Base-by-base conservation (phyloP, 805 yeast genomes). In the Pichia exigua region DNA sequence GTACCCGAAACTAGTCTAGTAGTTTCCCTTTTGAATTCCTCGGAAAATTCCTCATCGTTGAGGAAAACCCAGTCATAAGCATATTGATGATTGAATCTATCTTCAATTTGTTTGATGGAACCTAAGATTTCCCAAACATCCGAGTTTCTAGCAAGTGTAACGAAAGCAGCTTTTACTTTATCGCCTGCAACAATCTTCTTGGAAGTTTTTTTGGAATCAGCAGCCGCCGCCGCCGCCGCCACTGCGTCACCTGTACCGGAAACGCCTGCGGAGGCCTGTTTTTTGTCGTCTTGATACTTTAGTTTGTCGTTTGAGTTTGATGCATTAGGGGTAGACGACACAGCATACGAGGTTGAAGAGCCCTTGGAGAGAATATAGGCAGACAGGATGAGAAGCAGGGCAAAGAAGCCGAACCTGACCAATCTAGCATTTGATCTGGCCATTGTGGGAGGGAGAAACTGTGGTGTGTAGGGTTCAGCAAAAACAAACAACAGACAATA, bases 11-110 rank as follows among this genome's bases (percentile, higher is more conserved):
- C 82, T 62, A 89, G 69, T 13, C 85, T 76, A 2, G 78, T 56
- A 15, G 95, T 86, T 28, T 80, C 76, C 27, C 71, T 69, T 61
- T 80, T 87, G 68, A 94, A 92, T 60, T 88, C 94, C 2, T 87
- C 90, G 48, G 80, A 74, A 70, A 92, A 94, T 46, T 77, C 84
- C 52, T 83, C 89, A 65, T 92, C 97, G 67, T 92, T 92, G 61
- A 92, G 74, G 67, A 92, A 94, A 27, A 90, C 94, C 97, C 98
- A 92, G 60, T 95, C 97, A 65, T 92, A 92, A 57, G 86, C 76
- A 71, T 71, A 91, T 46, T 86, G 76, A 18, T 71, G 65, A 73
- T 92, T 92, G 75, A 94, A 92, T 56, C 97, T 75, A 67, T 90
- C 97, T 70, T 92, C 97, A 50, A 91, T 78, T 46, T 83, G 78